Evolutionary conservation across 257 asterid species (phyloP).

Genomic region (Cinchona pubescens): DNA sequence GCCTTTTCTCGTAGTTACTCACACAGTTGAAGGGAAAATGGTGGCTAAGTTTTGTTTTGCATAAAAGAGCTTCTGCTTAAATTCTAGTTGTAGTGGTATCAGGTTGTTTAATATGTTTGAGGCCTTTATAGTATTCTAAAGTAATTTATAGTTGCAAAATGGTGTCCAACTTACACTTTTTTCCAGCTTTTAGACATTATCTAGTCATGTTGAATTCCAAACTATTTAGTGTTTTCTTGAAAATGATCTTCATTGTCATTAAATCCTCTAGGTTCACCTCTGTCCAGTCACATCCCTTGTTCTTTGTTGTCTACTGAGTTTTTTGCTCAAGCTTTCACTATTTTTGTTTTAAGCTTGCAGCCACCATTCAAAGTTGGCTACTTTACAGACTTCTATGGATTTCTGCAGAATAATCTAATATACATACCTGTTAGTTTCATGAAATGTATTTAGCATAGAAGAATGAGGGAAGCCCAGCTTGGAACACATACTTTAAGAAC

Average conservation of each 20-base stretch:
- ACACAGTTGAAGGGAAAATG: not conserved
- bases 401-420: constrained; percentile 3
- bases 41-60: not conserved
- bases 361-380: not conserved
- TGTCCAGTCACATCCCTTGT: not conserved
- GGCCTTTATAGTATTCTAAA: not conserved
- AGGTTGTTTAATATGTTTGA: not conserved
- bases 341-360: not conserved
- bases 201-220: not conserved
- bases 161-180: not conserved
- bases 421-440: not conserved
- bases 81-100: not conserved
- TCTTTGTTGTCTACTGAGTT: not conserved
- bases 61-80: not conserved
- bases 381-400: not conserved
- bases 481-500: constrained; percentile 65
- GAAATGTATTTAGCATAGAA: constrained; percentile 39
- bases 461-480: constrained; percentile 52
- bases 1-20: not conserved
- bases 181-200: not conserved
- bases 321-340: not conserved
- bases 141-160: not conserved
- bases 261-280: not conserved
- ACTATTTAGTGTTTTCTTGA: not conserved
- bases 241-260: not conserved